phyloP scores from a whole-genome alignment of 2,329 filamentous ascomycete species.

The Calonectria fujianensis region DNA sequence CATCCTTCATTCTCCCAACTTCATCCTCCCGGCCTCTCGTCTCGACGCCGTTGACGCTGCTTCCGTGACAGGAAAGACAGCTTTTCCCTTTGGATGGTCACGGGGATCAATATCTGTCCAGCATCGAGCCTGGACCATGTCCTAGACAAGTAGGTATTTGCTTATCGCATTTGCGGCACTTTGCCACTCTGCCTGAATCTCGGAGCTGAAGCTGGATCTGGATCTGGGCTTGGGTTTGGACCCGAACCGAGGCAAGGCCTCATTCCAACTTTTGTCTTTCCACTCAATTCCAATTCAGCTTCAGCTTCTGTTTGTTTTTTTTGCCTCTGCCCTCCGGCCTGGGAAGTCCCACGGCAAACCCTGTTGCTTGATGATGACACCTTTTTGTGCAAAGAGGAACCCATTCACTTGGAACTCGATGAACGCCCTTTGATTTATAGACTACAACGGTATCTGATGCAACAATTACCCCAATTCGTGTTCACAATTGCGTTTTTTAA shows the following conservation, averaged over 20 bases:
- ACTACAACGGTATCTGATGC: conserved; percentile 99
- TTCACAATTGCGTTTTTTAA: not conserved
- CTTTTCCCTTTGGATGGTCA: conserved; percentile 53
- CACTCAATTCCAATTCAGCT: conserved; percentile 6
- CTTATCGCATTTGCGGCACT: conserved; percentile 27
- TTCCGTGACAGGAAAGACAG: conserved; percentile 45
- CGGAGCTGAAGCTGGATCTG: conserved; percentile 1
- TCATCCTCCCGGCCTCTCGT: conserved; percentile 44
- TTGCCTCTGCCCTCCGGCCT: not conserved
- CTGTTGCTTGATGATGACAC: conserved; percentile 75
- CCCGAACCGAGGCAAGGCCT: not conserved
- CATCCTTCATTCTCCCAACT: conserved; percentile 36
- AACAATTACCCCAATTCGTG: conserved; percentile 44
- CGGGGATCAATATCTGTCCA: conserved; percentile 50
- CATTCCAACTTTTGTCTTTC: conserved; percentile 22
- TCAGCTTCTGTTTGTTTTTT: not conserved
- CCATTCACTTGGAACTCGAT: conserved; percentile 76
- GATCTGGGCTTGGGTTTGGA: not conserved
- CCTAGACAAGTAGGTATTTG: conserved; percentile 56
- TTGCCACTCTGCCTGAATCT: conserved; percentile 17
- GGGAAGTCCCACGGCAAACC: conserved; percentile 43
- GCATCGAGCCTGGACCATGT: conserved; percentile 55
- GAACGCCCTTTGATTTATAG: conserved; percentile 79
- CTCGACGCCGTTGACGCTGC: conserved; percentile 47
- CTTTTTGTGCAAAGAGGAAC: conserved; percentile 74